Conservation (phyloP, 2,329 filamentous ascomycete species). For the Hypoxylon sp. region DNA sequence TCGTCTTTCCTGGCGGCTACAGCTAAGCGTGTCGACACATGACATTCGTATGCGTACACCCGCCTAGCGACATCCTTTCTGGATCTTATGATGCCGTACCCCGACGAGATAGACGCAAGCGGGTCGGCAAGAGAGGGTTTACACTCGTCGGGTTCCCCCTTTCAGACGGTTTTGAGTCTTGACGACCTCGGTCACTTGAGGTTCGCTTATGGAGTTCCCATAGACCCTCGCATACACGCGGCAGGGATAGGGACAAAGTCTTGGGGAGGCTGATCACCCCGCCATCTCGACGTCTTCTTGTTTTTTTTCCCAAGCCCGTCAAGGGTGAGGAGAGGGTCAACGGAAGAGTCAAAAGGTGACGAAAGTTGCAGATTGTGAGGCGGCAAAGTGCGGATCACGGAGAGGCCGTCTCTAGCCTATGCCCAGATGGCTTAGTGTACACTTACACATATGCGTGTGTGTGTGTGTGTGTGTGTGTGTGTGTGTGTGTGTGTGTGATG, state of each 20-base stretch:
- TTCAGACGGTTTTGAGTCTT: neutral
- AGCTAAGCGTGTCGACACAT: slow-evolving; percentile 22
- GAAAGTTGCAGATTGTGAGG: slow-evolving; percentile 17
- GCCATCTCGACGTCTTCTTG: neutral
- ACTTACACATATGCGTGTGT: neutral
- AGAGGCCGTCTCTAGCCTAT: slow-evolving; percentile 36
- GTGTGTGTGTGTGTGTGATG: too few relatives aligned
- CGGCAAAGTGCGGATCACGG: slow-evolving; percentile 36
- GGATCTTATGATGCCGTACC: neutral
- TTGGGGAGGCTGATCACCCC: neutral
- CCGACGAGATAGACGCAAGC: neutral
- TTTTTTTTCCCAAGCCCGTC: neutral
- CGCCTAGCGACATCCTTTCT: neutral
- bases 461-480: neutral
- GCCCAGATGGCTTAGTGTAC: too few relatives aligned
- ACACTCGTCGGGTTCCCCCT: neutral
- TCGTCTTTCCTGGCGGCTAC: slow-evolving; percentile 32
- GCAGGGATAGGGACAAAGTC: neutral
- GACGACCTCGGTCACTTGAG: neutral
- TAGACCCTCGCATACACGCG: neutral
- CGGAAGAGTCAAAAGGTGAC: slow-evolving; percentile 11
- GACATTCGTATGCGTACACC: neutral
- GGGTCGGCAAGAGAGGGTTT: neutral
- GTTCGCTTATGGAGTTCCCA: neutral
- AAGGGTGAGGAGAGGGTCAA: neutral